Evolutionary conservation across 1,284 basidiomycete genomes (phyloP), one percentile per base, ranked within the genome.

Genomic region (Sparassis latifolia): DNA sequence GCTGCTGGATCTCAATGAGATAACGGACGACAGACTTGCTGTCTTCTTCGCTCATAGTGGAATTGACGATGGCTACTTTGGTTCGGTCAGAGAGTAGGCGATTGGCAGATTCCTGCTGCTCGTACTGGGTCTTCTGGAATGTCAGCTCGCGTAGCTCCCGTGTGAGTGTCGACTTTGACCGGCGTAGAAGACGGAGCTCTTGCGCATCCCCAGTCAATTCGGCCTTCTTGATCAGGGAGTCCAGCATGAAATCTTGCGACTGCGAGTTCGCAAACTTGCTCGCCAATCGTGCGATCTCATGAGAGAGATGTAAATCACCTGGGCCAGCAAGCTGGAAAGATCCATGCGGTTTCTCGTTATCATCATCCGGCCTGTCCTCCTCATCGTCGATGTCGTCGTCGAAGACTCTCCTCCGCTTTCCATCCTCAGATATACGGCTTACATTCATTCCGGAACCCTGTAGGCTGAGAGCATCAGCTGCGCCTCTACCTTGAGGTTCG

Each of bases 21-120:
- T 97, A 99, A 37, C 92, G 78, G 35, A 95, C 92, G 30, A 97
- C 91, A 30, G 89, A 86, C 62, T 89, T 92, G 5, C 92, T 92
- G 38, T 85, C 84, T 55, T 92, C 89, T 50, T 91, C 89, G 0
- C 83, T 81, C 0, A 81, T 76, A 2, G 86, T 82, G 2, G 90
- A 86, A 54, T 78, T 88, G 5, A 89, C 82, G 40, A 97, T 92
- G 5, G 79, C 75, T 28, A 92, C 84, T 56, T 74, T 79, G 4
- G 90, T 97, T 40, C 85, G 79, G 44, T 86, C 86, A 2, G 89
- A 88, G 33, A 89, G 71, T 4, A 97, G 78, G 3, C 86, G 78
- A 62, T 92, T 95, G 35, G 89, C 89, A 33, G 82, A 77, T 61
- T 95, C 91, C 63, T 96, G 92, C 60, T 92, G 86, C 60, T 94